Base-by-base conservation (phyloP, 306 rosid genomes). In the Lablab purpureus region DNA sequence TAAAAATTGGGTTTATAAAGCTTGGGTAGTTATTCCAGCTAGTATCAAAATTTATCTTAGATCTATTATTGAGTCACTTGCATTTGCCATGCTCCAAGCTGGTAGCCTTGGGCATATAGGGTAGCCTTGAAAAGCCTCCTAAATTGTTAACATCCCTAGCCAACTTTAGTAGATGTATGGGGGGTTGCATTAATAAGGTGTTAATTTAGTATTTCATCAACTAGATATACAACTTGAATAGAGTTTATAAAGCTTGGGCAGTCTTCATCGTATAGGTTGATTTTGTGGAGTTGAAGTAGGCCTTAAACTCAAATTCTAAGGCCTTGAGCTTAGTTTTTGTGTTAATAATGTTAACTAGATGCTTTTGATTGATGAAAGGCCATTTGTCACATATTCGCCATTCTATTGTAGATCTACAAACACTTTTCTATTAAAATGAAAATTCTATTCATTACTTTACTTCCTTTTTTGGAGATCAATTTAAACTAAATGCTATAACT, bases 301-400 rank as follows among this genome's bases (percentile, higher is more conserved):
- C 13, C 46, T 41, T 41, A 41, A 41, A 41, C 10, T 4, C 11
- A 10, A 10, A 41, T 41, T 41, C 46, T 10, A 41, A 10, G 10
- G 2, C 14, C 2, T 41, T 0, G 13, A 41, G 13, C 14, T 41
- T 41, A 10, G 46, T 41, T 2, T 41, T 10, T 41, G 14, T 41
- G 45, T 41, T 41, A 41, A 17, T 18, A 50, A n/a, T 11, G 6
- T 59, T 58, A 59, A 23, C 25, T 51, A 18, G 58, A 18, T n/a
- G 58, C 23, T 56, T 23, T 62, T 30, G 47, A n/a, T 28, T 43
- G 71, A 28, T 46, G 46, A 60, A 75, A 25, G 59, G 45, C 43
- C 64, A 52, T 37, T 51, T 56, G 75, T 10, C 19, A 25, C 54
- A 6, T 17, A 25, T 37, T 77, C 56, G 22, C n/a, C 54, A 23